phyloP scores from a whole-genome alignment of 495 filamentous ascomycete species.

The Hypoxylon lienhwacheense region DNA sequence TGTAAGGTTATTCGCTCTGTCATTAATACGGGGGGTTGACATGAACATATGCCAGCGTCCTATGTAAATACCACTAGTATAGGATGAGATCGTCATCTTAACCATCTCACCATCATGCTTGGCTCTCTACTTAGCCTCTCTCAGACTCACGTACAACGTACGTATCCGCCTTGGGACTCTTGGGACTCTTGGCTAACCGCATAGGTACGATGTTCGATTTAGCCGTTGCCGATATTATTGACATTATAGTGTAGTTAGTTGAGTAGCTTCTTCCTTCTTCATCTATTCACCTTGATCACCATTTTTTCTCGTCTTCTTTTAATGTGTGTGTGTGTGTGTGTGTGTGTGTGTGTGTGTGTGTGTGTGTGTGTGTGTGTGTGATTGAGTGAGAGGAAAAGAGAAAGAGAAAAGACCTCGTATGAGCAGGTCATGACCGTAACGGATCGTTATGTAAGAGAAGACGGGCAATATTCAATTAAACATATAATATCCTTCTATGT shows the following conservation, averaged over 20 bases:
- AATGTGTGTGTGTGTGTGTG: neutral
- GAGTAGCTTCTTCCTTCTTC: no score
- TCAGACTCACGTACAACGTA: slow-evolving; percentile 26
- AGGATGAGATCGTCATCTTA: slow-evolving; percentile 31
- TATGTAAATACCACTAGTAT: slow-evolving; percentile 11
- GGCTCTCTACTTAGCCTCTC: slow-evolving; percentile 21
- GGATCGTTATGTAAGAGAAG: no score
- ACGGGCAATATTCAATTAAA: no score
- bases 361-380: no score
- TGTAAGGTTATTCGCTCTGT: slow-evolving; percentile 4
- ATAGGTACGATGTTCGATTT: slow-evolving; percentile 20
- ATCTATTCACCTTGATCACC: no score
- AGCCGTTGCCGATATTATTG: slow-evolving; percentile 11
- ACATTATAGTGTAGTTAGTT: neutral
- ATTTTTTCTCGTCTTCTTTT: no score
- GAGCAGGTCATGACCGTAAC: no score
- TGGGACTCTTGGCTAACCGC: slow-evolving; percentile 14
- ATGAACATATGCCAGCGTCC: no score
- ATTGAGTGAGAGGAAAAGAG: no score
- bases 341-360: neutral
- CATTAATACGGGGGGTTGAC: slow-evolving; percentile 14
- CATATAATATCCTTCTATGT: no score
- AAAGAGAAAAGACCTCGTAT: no score
- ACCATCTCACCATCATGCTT: slow-evolving; percentile 33
- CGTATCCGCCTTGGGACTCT: slow-evolving; percentile 29